Percentiles rank a stretch among this genome's conserved stretches.
phyloP scores from a whole-genome alignment of 352 stramenopile species.

The Discostella stelligera region DNA sequence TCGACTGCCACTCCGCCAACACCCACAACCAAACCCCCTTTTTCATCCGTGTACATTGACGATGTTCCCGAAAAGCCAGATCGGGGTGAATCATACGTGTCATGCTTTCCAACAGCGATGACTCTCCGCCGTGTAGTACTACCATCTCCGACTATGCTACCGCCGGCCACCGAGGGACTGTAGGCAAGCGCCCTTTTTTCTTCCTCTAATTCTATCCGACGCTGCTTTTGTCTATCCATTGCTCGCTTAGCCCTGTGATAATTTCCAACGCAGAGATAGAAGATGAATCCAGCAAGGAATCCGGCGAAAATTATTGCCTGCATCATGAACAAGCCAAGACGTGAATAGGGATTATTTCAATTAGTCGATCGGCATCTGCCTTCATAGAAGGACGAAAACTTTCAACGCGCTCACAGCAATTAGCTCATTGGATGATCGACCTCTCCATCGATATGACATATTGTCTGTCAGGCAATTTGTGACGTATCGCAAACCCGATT shows the following conservation, averaged over 20 bases:
- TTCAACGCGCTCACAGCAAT: slow-evolving; percentile 30
- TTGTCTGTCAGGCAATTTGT: not conserved
- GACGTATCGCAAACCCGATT: not conserved
- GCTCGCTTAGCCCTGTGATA: slow-evolving; percentile 49
- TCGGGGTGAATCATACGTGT: slow-evolving; percentile 35
- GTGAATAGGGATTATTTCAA: not conserved
- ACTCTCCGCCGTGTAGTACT: slow-evolving; percentile 12
- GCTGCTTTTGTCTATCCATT: slow-evolving; percentile 42
- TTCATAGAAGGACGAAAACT: not conserved
- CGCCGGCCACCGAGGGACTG: slow-evolving; percentile 18
- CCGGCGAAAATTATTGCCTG: slow-evolving; percentile 45
- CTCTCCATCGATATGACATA: slow-evolving; percentile 47
- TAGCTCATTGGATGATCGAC: slow-evolving; percentile 43
- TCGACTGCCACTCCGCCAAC: slow-evolving; percentile 32
- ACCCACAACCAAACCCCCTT: slow-evolving; percentile 32
- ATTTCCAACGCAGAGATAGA: slow-evolving; percentile 50
- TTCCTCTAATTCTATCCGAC: slow-evolving; percentile 44
- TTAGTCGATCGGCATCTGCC: not conserved
- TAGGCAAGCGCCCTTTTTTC: slow-evolving; percentile 43
- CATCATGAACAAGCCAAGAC: not conserved
- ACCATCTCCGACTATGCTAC: slow-evolving; percentile 22
- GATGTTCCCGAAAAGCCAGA: slow-evolving; percentile 45
- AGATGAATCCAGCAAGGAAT: slow-evolving; percentile 48
- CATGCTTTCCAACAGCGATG: slow-evolving; percentile 7
- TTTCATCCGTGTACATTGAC: slow-evolving; percentile 54